Evolutionary conservation across 2,329 filamentous ascomycete species (phyloP), one percentile per base, ranked within the genome.

Genomic region (Clonostachys sp.): DNA sequence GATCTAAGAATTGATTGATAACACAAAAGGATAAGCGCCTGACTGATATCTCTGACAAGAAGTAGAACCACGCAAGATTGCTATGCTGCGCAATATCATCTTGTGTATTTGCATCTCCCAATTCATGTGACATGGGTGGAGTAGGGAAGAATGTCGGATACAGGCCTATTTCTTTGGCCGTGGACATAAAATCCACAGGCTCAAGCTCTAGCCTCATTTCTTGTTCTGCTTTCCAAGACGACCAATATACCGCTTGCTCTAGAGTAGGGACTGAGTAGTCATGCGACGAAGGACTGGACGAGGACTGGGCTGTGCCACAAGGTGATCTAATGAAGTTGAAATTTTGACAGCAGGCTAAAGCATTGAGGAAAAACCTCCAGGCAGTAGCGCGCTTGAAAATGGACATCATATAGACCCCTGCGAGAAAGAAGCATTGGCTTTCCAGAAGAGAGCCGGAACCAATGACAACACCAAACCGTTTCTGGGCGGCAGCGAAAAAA

Each of bases 171-270:
- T 18, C 45, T 17, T 17, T n/a, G 40, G 61, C 55, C 20, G 51
- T 44, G 42, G 24, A 35, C 35, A 16, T 34, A 34, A 50, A 50
- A 39, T 50, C 48, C 4, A 45, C 35, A 4, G 47, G 36, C 3
- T 64, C 63, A 0, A 78, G 51, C 16, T 76, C 71, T 6, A 65
- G 60, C 5, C 74, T 64, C 5, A 77, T 55, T 46, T 78, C 75
- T 6, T 73, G 55, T 51, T 80, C 77, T 2, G 76, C 80, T 52
- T 80, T 80, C 66, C 75, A 77, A 4, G 73, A 71, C 0, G 77
- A 77, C 77, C 77, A 79, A 49, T 80, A 80, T 0, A 78, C 66
- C 16, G 73, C 72, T 49, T 77, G 68, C 43, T 74, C 66, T 42
- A 63, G 68, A 6, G 56, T 65, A 36, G n/a, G n/a, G n/a, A n/a